Percentiles rank a stretch among this genome's conserved stretches.
phyloP scores from a whole-genome alignment of 1,139 yeast species.

The Zygoascus hellenicus region DNA sequence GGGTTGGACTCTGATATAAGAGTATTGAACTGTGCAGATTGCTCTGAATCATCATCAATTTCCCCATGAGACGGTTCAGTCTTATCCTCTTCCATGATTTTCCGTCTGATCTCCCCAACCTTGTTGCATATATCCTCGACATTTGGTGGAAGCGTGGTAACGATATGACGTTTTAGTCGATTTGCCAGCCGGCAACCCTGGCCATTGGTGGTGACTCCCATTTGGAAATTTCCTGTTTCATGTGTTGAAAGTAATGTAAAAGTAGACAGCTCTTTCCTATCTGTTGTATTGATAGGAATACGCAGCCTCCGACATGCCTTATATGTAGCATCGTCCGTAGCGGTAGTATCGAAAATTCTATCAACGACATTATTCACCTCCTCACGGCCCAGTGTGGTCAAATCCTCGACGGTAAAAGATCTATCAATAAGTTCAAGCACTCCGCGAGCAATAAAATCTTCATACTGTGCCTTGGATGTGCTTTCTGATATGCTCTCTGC shows the following conservation, averaged over 20 bases:
- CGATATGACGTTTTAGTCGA: slow-evolving; percentile 70
- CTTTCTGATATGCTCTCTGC: slow-evolving; percentile 11
- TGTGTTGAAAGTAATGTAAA: slow-evolving; percentile 73
- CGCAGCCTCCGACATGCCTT: slow-evolving; percentile 51
- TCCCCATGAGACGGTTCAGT: slow-evolving; percentile 43
- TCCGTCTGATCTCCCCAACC: slow-evolving; percentile 60
- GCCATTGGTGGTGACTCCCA: slow-evolving; percentile 83
- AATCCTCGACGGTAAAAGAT: slow-evolving; percentile 11
- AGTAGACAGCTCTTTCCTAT: slow-evolving; percentile 63
- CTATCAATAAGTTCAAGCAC: neutral
- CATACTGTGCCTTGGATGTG: neutral
- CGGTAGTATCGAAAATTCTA: slow-evolving; percentile 41
- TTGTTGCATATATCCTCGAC: slow-evolving; percentile 63
- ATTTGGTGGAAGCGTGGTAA: slow-evolving; percentile 57
- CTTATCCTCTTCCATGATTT: slow-evolving; percentile 48
- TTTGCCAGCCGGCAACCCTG: slow-evolving; percentile 86
- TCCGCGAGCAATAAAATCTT: neutral
- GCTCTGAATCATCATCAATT: slow-evolving; percentile 66
- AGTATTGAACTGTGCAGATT: slow-evolving; percentile 50
- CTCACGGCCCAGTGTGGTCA: slow-evolving; percentile 54
- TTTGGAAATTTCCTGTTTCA: slow-evolving; percentile 65
- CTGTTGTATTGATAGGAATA: slow-evolving; percentile 78
- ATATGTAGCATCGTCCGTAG: slow-evolving; percentile 38
- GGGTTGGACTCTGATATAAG: slow-evolving; percentile 49
- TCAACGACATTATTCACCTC: slow-evolving; percentile 65